phyloP scores from a whole-genome alignment of 768 basidiomycete species.

The Kwoniella mangroviensis region DNA sequence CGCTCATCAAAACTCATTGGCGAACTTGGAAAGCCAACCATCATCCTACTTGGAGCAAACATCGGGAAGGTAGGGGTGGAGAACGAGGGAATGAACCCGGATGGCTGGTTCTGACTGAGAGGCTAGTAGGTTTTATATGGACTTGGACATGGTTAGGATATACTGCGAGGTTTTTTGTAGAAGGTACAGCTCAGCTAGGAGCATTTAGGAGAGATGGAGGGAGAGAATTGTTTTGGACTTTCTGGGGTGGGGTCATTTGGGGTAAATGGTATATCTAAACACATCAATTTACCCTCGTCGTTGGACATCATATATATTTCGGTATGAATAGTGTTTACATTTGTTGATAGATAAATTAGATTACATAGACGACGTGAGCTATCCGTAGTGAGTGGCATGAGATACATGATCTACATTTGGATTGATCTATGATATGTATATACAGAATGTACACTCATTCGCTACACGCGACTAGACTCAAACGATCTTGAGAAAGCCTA shows the following conservation, averaged over 20 bases:
- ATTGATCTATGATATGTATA: too few species aligned
- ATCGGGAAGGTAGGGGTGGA: background rate
- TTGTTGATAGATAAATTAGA: too few species aligned
- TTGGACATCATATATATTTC: too few species aligned
- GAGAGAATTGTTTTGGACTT: conserved; percentile 13
- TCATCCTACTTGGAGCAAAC: conserved; percentile 6
- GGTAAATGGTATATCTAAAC: conserved; percentile 36
- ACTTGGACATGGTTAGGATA: conserved; percentile 48
- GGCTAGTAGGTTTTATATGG: conserved; percentile 38
- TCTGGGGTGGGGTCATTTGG: conserved; percentile 38
- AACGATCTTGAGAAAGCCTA: too few species aligned
- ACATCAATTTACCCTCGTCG: too few species aligned
- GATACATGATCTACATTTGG: too few species aligned
- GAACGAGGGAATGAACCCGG: conserved; percentile 15
- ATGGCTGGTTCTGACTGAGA: conserved; percentile 34
- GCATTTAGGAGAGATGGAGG: conserved; percentile 21
- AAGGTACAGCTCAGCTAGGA: conserved; percentile 33
- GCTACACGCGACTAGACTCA: too few species aligned
- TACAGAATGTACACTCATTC: too few species aligned
- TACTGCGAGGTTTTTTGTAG: conserved; percentile 43
- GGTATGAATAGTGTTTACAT: too few species aligned
- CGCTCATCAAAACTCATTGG: conserved; percentile 35
- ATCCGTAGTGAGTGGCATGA: too few species aligned
- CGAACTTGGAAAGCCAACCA: conserved; percentile 19
- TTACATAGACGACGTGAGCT: too few species aligned